These are phyloP conservation scores for Spathaspora sp. DNA, from an alignment of 1,139 yeast species.

Conservation along the genomic window DNA sequence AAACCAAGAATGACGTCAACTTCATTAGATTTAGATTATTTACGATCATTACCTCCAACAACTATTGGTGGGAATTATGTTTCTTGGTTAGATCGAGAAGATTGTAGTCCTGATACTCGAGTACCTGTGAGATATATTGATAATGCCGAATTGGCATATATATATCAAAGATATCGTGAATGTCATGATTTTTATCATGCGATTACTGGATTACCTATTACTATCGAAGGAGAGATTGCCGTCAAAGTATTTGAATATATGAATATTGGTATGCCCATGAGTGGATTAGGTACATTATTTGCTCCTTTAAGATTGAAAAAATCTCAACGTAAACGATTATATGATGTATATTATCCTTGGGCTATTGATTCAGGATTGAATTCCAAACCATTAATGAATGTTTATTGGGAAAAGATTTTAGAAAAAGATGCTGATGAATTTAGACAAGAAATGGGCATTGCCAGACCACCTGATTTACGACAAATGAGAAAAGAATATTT, in stretches of 20 bases:
- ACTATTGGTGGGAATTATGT: constrained; percentile 79
- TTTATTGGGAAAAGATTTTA: constrained; percentile 89
- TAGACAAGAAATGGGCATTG: constrained; percentile 70
- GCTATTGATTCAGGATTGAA: constrained; percentile 73
- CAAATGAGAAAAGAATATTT: constrained; percentile 50
- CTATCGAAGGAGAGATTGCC: constrained; percentile 93
- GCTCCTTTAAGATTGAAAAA: constrained; percentile 74
- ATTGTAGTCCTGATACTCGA: constrained; percentile 92
- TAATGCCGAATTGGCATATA: constrained; percentile 87
- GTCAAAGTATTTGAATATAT: constrained; percentile 90
- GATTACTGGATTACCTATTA: constrained; percentile 83
- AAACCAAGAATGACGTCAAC: constrained; percentile 81
- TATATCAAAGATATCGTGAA: constrained; percentile 89
- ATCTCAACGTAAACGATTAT: constrained; percentile 51
- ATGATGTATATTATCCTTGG: constrained; percentile 84
- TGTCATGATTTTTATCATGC: constrained; percentile 98
- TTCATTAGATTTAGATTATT: constrained; percentile 60
- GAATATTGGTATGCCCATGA: constrained; percentile 93
- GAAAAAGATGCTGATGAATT: constrained; percentile 72
- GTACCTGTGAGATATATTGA: constrained; percentile 84
- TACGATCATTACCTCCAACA: constrained; percentile 62
- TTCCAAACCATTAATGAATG: constrained; percentile 77
- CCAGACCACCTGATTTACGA: constrained; percentile 76
- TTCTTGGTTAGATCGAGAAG: constrained; percentile 81
- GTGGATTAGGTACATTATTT: constrained; percentile 84